Conservation (phyloP, 805 yeast genomes). For the Cyberlindnera galapagoensis region DNA sequence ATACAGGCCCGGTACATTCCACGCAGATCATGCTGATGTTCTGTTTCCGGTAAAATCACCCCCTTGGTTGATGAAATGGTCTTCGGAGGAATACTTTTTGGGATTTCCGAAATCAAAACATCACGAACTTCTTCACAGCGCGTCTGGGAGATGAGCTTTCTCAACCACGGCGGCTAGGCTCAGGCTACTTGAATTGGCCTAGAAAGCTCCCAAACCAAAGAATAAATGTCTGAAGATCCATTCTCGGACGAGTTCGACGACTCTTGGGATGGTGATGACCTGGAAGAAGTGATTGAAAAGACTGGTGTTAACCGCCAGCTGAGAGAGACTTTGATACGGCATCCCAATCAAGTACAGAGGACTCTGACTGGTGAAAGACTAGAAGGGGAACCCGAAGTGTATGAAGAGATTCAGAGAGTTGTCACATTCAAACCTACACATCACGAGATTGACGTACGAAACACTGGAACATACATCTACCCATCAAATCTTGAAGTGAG, state of each 20-base stretch:
- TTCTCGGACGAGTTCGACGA: conserved; percentile 20
- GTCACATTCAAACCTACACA: conserved; percentile 39
- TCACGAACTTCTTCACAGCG: too few relatives aligned
- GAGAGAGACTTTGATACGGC: conserved; percentile 25
- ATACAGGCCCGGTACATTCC: conserved; percentile 69
- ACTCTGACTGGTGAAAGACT: conserved; percentile 27
- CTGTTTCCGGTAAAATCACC: too few relatives aligned
- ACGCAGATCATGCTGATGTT: conserved; percentile 83
- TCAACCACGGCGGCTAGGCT: too few relatives aligned
- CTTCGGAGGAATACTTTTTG: too few relatives aligned
- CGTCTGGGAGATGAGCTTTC: too few relatives aligned
- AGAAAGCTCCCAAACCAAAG: too few relatives aligned
- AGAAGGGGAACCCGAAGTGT: conserved; percentile 15
- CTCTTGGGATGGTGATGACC: conserved; percentile 24
- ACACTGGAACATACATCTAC: conserved; percentile 52
- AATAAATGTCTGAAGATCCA: too few relatives aligned
- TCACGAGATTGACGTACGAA: conserved; percentile 38
- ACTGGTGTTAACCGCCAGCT: conserved; percentile 28
- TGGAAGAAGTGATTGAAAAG: conserved; percentile 21
- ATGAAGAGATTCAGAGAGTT: conserved; percentile 32
- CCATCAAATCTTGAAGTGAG: conserved; percentile 82
- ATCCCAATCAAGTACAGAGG: conserved; percentile 28
- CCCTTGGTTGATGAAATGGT: too few relatives aligned
- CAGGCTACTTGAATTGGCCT: too few relatives aligned
- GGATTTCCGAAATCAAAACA: too few relatives aligned